Evolutionary conservation across 2,329 filamentous ascomycete genomes (phyloP), one percentile per base, ranked within the genome.

Genomic region (Claviceps sp.): DNA sequence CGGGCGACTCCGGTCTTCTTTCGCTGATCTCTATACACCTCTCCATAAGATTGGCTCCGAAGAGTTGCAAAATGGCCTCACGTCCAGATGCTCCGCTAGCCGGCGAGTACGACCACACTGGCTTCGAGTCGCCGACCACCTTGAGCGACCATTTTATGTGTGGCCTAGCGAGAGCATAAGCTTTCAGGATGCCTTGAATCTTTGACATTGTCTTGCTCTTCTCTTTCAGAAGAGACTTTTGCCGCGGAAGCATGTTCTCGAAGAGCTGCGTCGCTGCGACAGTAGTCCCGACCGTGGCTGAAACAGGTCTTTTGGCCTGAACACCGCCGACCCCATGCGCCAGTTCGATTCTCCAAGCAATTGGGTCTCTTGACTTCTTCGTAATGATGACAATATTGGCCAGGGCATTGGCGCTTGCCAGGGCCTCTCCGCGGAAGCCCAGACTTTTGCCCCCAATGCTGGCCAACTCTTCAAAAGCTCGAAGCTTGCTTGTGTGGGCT

Each of bases 391-490:
- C 70, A 44, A 89, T 67, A 3, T 73, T 70, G 40, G 79, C 80
- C 53, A 87, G 62, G 43, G 76, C 72, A 54, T 79, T 82, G 54
- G 76, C 74, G 63, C 79, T 82, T 41, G 85, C 83, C 54, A 91
- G 68, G 16, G 85, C 85, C 61, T 88, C 79, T 20, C 86, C 86
- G 38, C 86, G 78, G 61, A 90, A 91, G 2, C 86, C 86, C n/a
- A 90, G 73, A 37, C 75, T 82, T 44, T 68, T 71, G 1, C 77
- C 75, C 7, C 77, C 79, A 20, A 82, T 67, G 1, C 61, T 63
- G 49, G 68, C 71, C 40, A 89, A 68, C 48, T 89, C 83, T 0
- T 79, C 72, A 53, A 85, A 78, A n/a, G 69, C 70, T 48, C 68
- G 70, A 44, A 90, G 73, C 67, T 90, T 91, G 71, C 84, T 89